Evolutionary conservation across 192 early-diverging fungal genomes (phyloP).

Genomic region (Chytriomyces sp.): DNA sequence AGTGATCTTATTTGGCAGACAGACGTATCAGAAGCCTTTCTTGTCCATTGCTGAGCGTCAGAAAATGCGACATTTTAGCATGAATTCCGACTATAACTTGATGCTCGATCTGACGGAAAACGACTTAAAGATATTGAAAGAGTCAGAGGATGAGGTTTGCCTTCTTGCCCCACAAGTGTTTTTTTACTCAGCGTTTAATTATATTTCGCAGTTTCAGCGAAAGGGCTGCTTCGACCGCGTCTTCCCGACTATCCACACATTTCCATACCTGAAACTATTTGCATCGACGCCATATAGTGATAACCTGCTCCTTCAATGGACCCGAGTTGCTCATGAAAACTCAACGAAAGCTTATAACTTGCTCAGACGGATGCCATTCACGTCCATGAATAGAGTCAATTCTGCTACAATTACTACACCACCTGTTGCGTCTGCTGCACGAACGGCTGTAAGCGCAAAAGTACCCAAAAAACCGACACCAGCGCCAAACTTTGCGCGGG

Average conservation of each 20-base stretch:
- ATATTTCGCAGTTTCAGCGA: slow-evolving; percentile 28
- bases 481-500: neutral
- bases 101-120: slow-evolving; percentile 37
- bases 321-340: neutral
- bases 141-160: slow-evolving; percentile 54
- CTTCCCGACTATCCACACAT: slow-evolving; percentile 36
- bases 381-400: no score
- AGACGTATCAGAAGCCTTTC: slow-evolving; percentile 18
- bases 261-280: slow-evolving; percentile 31
- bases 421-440: no score
- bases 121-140: slow-evolving; percentile 43
- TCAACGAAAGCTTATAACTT: slow-evolving; percentile 1
- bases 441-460: no score
- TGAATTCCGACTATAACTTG: slow-evolving; percentile 13
- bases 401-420: no score
- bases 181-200: neutral
- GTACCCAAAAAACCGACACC: neutral
- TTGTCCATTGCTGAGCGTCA: slow-evolving; percentile 26
- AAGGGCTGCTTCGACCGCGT: slow-evolving; percentile 50
- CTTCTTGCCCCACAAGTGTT: neutral
- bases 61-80: slow-evolving; percentile 25
- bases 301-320: slow-evolving; percentile 50
- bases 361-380: neutral
- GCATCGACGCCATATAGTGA: slow-evolving; percentile 38
- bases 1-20: neutral